Evolutionary conservation across 2,329 filamentous ascomycete genomes (phyloP), one percentile per base, ranked within the genome.

Genomic region (Catunica adiposa): DNA sequence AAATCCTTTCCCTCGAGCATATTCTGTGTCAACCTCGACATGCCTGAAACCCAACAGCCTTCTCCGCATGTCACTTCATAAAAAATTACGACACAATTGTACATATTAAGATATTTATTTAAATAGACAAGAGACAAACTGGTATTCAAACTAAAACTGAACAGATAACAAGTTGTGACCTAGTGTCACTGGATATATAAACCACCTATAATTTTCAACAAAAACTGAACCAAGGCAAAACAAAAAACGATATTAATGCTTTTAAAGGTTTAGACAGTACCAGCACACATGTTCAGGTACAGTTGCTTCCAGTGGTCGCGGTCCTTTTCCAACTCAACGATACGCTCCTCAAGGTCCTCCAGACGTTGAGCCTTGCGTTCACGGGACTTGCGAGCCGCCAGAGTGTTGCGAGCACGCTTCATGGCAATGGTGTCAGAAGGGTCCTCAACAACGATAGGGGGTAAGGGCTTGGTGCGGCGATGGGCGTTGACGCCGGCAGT

Each of bases 341-440:
- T 89, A 63, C 79, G 75, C 40, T 77, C 76, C 71, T 94, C 85
- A 48, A 95, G 74, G 57, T 82, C 79, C 56, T 86, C 82, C 59
- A 90, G 75, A 62, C 83, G 79, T 66, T 84, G 76, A 57, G 86
- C 81, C 73, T 95, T 95, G 61, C 88, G 83, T 64, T 88, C 83
- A 54, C 90, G 83, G 58, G 89, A 95, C 72, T 95, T 95, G 62
- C 90, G 88, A 63, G 90, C 90, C 17, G 90, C 90, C 67, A 94
- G 78, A 7, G 89, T 94, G 68, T 96, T 97, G 62, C 89, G 84
- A 53, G 89, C 89, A 67, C 90, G 86, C 81, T 96, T 96, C 75
- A 89, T 79, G 20, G 87, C 88, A n/a, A 84, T 67, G 8, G 77
- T 78, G 64, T 96, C 89, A 44, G 63, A 71, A 0, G 82, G 78